Evolutionary conservation across 148 eudicot species (phyloP).

Genomic region (Chenopodium formosanum): DNA sequence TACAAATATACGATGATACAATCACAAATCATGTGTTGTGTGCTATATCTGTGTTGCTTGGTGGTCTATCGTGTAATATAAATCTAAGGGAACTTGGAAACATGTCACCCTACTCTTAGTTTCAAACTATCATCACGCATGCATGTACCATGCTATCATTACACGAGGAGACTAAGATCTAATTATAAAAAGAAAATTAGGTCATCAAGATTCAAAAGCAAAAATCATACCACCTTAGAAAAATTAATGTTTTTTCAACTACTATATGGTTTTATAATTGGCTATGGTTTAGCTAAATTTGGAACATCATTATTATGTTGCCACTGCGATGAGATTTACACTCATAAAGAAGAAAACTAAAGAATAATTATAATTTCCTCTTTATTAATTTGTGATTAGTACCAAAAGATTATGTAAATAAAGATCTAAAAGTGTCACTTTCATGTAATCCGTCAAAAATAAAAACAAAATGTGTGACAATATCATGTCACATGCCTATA

Average conservation of each 20-base stretch:
- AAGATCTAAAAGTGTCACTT: not conserved
- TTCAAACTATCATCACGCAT: not conserved
- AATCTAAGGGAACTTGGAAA: not conserved
- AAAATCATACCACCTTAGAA: not conserved
- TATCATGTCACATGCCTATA: not conserved
- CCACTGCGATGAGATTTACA: conserved; percentile 6
- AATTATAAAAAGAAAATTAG: not conserved
- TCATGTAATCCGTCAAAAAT: not conserved
- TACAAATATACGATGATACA: no score
- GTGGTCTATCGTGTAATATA: not conserved
- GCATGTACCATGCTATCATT: not conserved
- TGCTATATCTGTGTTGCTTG: no score
- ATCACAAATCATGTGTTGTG: not conserved
- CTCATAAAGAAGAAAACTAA: not conserved
- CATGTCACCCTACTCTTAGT: not conserved
- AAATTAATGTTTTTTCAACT: not conserved
- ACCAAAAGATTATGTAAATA: not conserved
- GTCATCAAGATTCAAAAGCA: not conserved
- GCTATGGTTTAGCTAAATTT: not conserved
- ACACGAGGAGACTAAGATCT: not conserved
- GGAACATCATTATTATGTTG: conserved; percentile 17
- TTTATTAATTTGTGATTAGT: no score
- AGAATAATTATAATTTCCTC: no score
- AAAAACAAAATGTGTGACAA: not conserved
- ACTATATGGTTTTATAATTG: not conserved